A percentile compares a stretch with the other conserved stretches of the same genome.
Evolutionary conservation across 2,329 filamentous ascomycete genomes (phyloP).

Genomic region (Fusarium sulawesiense): DNA sequence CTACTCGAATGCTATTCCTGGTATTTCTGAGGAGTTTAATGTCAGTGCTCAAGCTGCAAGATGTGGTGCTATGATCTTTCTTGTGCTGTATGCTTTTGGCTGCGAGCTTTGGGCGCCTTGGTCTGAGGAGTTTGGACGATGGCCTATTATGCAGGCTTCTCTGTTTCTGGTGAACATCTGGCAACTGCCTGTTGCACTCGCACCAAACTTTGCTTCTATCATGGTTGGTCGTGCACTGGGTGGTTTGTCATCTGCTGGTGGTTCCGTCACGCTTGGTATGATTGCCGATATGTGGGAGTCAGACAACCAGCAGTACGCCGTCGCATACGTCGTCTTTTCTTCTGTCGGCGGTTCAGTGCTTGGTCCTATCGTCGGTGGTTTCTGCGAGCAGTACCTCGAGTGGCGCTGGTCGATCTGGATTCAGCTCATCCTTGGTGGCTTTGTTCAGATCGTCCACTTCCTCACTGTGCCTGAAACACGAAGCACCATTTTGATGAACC

Average conservation of each 20-base stretch:
- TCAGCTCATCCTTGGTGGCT: constrained; percentile 80
- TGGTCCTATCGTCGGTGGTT: constrained; percentile 82
- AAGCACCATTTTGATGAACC: constrained; percentile 80
- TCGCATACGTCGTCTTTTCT: constrained; percentile 81
- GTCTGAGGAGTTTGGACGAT: constrained; percentile 84
- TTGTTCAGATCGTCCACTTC: constrained; percentile 75
- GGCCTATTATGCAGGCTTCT: constrained; percentile 78
- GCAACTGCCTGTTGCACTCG: constrained; percentile 77
- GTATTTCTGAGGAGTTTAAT: constrained; percentile 74
- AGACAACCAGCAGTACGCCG: constrained; percentile 78
- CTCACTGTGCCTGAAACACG: constrained; percentile 82
- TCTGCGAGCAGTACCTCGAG: constrained; percentile 72
- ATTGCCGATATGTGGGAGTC: constrained; percentile 79
- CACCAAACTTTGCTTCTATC: constrained; percentile 77
- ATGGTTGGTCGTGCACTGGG: constrained; percentile 77
- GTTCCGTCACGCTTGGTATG: constrained; percentile 80
- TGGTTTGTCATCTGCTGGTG: constrained; percentile 77
- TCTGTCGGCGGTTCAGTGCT: constrained; percentile 82
- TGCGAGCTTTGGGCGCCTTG: constrained; percentile 91
- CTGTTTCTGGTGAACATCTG: constrained; percentile 82
- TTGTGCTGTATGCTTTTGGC: constrained; percentile 84
- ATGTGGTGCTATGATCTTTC: constrained; percentile 80
- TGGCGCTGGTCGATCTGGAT: constrained; percentile 88
- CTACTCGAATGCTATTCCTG: constrained; percentile 75
- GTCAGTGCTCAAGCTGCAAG: constrained; percentile 77